Evolutionary conservation across 345 rosid species (phyloP), one percentile per base, ranked within the genome.

Genomic region (Noccaea bulbosa): DNA sequence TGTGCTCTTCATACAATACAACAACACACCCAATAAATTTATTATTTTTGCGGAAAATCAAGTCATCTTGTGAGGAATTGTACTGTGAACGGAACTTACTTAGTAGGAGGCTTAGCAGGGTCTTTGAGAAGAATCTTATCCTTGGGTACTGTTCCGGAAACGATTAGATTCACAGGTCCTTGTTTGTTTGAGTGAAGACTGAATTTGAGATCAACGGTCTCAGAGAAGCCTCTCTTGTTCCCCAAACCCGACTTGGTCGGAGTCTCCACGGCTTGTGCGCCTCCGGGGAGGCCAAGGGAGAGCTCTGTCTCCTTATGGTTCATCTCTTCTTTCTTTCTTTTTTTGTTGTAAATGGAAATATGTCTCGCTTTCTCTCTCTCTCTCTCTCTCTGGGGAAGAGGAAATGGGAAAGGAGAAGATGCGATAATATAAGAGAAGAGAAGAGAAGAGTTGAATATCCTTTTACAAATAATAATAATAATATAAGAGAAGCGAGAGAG

Each of bases 191-290:
- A 57, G 4, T 85, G 77, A 52, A 90, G 80, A 63, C 85, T 85
- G 4, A 88, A 88, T 84, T 83, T 84, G 85, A 85, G 80, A 81
- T 84, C 87, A 58, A 85, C 86, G 4, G 87, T 88, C 76, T 85
- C 86, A 7, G 84, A 84, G 84, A 85, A 91, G 8, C 79, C 85
- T 86, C 92, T 86, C 74, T 91, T 88, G 79, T 83, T 82, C 5
- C 67, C 71, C 10, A 48, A 38, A 12, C 72, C 69, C 0, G 77
- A 65, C 40, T 51, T 74, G 34, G 62, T 45, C 11, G 67, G 62
- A 44, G 63, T 71, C 14, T 66, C 69, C 52, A 74, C 62, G 70
- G 62, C 37, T 45, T 7, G 69, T 4, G 24, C 65, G 16, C 67
- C 73, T 5, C 88, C 87, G 0, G 94, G 94, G 59, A 90, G 70